Conservation (phyloP, 306 rosid genomes). For the Cicer chorassanicum region DNA sequence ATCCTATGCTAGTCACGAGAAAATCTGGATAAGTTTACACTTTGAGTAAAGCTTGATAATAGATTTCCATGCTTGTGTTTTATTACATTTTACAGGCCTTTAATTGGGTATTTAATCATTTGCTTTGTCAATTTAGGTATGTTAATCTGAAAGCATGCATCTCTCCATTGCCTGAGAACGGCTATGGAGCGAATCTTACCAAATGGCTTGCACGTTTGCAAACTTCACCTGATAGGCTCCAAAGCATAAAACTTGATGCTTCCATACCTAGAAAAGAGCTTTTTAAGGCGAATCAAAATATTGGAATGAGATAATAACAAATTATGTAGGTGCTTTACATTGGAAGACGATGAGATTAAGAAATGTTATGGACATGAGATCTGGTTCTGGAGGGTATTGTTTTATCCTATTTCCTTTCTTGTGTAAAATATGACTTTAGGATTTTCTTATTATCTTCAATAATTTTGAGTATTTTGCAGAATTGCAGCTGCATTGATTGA, state of each 20-base stretch:
- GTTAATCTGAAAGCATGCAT: slow-evolving; percentile 78
- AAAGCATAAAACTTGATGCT: slow-evolving; percentile 78
- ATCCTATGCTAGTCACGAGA: too few species aligned
- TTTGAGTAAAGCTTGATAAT: slow-evolving; percentile 24
- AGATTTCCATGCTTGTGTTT: slow-evolving; percentile 19
- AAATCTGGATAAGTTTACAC: slow-evolving; percentile 16
- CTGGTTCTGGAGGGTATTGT: slow-evolving; percentile 92
- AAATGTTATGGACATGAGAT: slow-evolving; percentile 95
- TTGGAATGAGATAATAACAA: slow-evolving; percentile 65
- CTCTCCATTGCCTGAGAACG: slow-evolving; percentile 76
- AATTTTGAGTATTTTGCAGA: slow-evolving; percentile 55
- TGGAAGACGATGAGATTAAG: slow-evolving; percentile 80
- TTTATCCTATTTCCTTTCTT: slow-evolving; percentile 29
- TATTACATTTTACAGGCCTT: not conserved
- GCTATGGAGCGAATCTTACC: slow-evolving; percentile 68
- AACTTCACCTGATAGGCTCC: slow-evolving; percentile 84
- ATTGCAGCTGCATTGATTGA: slow-evolving; percentile 80
- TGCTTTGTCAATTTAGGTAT: slow-evolving; percentile 61
- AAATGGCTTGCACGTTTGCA: slow-evolving; percentile 84
- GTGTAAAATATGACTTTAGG: slow-evolving; percentile 4
- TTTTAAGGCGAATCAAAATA: slow-evolving; percentile 80
- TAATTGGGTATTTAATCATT: slow-evolving; percentile 39
- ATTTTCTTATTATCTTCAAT: slow-evolving; percentile 37
- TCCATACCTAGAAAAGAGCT: slow-evolving; percentile 88
- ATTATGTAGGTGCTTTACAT: slow-evolving; percentile 63